These are phyloP conservation scores for Trypanosoma cruzi DNA, from an alignment of 208 protist genomes.

Conservation along the genomic window DNA sequence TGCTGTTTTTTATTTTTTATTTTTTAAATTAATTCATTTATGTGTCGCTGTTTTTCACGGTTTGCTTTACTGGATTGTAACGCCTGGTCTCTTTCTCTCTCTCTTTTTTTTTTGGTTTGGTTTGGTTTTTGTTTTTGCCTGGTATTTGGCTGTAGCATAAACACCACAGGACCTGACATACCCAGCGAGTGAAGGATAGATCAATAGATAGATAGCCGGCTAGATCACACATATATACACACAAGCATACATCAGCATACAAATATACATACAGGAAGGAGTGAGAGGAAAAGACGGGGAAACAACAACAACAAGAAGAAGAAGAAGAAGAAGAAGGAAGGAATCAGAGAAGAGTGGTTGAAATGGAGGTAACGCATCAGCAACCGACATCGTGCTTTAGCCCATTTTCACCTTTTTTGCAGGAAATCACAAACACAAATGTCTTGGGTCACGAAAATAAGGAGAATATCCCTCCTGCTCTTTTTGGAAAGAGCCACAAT, in stretches of 20 bases:
- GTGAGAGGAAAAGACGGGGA: background rate
- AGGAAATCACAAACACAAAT: slow-evolving; percentile 28
- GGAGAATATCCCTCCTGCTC: slow-evolving; percentile 29
- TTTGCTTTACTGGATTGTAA: no score
- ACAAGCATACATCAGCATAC: background rate
- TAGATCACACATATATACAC: slow-evolving; percentile 9
- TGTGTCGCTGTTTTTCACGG: no score
- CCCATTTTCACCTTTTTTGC: slow-evolving; percentile 22
- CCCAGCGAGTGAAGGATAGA: background rate
- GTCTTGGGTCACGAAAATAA: slow-evolving; percentile 16
- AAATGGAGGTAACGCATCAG: slow-evolving; percentile 11
- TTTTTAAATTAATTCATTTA: no score
- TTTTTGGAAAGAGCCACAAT: background rate
- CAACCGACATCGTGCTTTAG: slow-evolving; percentile 13
- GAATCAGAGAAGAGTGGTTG: background rate
- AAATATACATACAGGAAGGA: slow-evolving; percentile 9
- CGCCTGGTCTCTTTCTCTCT: no score
- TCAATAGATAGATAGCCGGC: no score
- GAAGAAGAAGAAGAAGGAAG: slow-evolving; percentile 9
- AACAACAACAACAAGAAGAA: background rate
- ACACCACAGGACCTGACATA: background rate
- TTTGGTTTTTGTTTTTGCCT: no score
- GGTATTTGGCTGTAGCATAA: background rate
- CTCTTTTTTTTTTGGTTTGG: no score
- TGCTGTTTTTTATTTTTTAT: no score